Base-by-base conservation (phyloP, 768 basidiomycete species). In the Flagelloscypha sp. region DNA sequence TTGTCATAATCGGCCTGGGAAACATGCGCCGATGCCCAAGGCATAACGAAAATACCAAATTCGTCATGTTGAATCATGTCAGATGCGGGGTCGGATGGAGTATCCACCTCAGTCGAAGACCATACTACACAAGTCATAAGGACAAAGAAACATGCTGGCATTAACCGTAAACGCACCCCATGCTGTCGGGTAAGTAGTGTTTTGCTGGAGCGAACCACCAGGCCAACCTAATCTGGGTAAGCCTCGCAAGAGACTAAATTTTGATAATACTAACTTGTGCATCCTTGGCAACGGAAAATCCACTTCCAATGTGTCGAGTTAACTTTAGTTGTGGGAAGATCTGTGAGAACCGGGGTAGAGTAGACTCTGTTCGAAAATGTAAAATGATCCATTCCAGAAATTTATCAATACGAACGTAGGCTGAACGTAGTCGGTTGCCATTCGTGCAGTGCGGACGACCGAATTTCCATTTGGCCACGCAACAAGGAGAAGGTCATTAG, bases 231-330 rank as follows among this genome's bases (percentile, higher is more conserved):
- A 48, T 58, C 13, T 28, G 7, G 15, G 35, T 23, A 25, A 24
- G 15, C 17, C 24, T 5, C 27, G 18, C 7, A 13, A 33, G 10
- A 10, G 8, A 25, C 12, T 18, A 31, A 1, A 16, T 21, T 11
- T 18, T 20, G 7, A 8, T 13, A 13, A 35, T 16, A 63, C 66
- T 40, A 50, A 76, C 74, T 56, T 28, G 75, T 70, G 59, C 78
- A 80, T 53, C 76, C 71, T 47, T 77, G 72, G 65, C 78, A 80
- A 12, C 74, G 63, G 57, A 68, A 80, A 3, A 78, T 74, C 69
- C 73, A 78, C 42, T 76, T 76, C 75, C 76, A 79, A 43, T 76
- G 72, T 2, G 76, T 78, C 1, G 72, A 51, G 43, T 76, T 76
- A 17, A 77, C 65, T 36, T 55, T 62, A 11, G 68, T 65, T 6